Evolutionary conservation across 31 red algal genomes (phyloP), one percentile per base, ranked within the genome.

Genomic region (Endocladia muricata): DNA sequence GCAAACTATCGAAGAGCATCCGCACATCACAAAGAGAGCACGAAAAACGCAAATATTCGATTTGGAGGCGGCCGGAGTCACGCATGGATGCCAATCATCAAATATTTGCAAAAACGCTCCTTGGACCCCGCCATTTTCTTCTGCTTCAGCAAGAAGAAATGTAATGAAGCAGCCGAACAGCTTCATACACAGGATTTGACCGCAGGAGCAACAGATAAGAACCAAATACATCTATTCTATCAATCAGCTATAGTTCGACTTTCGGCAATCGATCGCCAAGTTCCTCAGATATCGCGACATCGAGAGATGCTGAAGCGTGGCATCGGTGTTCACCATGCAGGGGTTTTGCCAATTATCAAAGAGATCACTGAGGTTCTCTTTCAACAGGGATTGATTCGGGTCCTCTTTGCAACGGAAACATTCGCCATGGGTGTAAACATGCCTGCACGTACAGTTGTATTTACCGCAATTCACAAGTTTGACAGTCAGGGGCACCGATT

Each of bases 391-490:
- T 68, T 86, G 19, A 86, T 95, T 65, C 82, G 84, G 32, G 61
- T 95, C 37, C 67, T 98, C 22, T 98, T 98, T 84, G 91, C 91
- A 32, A 98, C 96, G 23, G 96, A 98, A 79, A 98, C 96, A 0
- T 98, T 98, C 87, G 90, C 96, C 7, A 92, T 98, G 92, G 96
- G 96, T 41, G 92, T 98, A 21, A 95, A 98, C 80, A 92, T 92
- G 88, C 96, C 96, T 11, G 96, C 96, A 31, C 72, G 91, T 73
- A 81, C 91, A 2, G 96, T 98, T 2, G 91, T 94, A 3, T 98
- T 98, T 52, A 70, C 82, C 0, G 83, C 81, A 0, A 80, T 98
- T 56, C 88, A 84, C 54, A 95, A 95, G 70, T 86, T 80, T 69
- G 96, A 98, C 74, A 89, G 91, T 13, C 56, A 81, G 48, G 34